These are phyloP conservation scores for Kodamaea anthophila DNA, from an alignment of 1,139 yeast species.

Conservation along the genomic window DNA sequence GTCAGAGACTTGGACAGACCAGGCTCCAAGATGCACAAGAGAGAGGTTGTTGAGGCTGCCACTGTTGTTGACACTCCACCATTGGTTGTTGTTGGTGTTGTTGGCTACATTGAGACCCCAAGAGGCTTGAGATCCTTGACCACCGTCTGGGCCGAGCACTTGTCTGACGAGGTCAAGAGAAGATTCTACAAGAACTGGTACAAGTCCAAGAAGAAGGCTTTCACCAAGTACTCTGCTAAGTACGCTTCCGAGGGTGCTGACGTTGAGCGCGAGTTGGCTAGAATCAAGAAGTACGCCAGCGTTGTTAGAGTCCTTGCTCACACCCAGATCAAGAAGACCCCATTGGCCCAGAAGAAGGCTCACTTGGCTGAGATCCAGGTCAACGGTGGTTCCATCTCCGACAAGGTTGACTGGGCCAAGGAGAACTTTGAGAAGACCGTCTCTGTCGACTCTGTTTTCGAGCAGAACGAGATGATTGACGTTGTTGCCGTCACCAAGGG, in stretches of 20 bases:
- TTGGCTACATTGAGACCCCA: conserved; percentile 99
- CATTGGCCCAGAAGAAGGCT: conserved; percentile 98
- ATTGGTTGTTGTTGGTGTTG: conserved; percentile 98
- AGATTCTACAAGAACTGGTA: conserved; percentile 99
- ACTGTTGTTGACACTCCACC: conserved; percentile 99
- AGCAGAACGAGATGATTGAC: conserved; percentile 97
- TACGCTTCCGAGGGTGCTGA: conserved; percentile 89
- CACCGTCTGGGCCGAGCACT: conserved; percentile 99
- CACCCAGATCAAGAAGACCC: conserved; percentile 99
- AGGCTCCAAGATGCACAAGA: conserved; percentile 99
- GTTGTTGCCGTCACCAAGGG: conserved; percentile 99
- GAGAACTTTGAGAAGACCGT: conserved; percentile 99
- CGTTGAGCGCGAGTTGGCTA: conserved; percentile 94
- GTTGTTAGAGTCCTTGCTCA: conserved; percentile 99
- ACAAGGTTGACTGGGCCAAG: conserved; percentile 98
- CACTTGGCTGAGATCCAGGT: conserved; percentile 99
- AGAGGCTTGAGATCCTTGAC: conserved; percentile 99
- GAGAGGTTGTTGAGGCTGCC: conserved; percentile 99
- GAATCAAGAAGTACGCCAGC: conserved; percentile 97
- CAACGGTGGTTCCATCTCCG: conserved; percentile 98
- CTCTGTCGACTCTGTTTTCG: conserved; percentile 90
- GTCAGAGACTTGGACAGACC: conserved; percentile 99
- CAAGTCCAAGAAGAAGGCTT: conserved; percentile 99
- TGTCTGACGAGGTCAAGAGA: conserved; percentile 98
- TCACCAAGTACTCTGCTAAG: conserved; percentile 99